Percentiles rank a stretch among this genome's conserved stretches.
Evolutionary conservation across 2,329 filamentous ascomycete genomes (phyloP).

Genomic region (Epichloe aotearoae): DNA sequence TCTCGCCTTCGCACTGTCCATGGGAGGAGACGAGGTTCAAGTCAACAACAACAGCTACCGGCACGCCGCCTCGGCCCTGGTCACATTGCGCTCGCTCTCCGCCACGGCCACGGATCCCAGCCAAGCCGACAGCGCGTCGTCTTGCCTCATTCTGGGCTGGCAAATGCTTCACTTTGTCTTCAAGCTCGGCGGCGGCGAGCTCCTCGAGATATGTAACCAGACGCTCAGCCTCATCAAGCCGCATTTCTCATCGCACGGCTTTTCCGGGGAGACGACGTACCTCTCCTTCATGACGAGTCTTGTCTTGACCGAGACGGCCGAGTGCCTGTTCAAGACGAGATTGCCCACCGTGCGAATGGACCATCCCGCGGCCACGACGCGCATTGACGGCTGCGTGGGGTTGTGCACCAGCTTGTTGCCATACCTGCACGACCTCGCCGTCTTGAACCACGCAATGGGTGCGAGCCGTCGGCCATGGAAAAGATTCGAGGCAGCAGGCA

Average conservation of each 20-base stretch:
- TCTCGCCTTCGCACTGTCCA: slow-evolving; percentile 9
- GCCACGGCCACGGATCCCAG: slow-evolving; percentile 1
- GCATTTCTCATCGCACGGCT: slow-evolving; percentile 3
- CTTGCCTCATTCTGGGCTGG: slow-evolving; percentile 11
- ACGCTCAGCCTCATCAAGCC: slow-evolving; percentile 11
- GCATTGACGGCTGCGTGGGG: slow-evolving; percentile 15
- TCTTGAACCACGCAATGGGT: slow-evolving; percentile 11
- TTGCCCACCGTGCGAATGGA: slow-evolving; percentile 12
- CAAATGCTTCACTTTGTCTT: slow-evolving; percentile 10
- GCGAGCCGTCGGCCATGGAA: not conserved
- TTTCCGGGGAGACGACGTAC: not conserved
- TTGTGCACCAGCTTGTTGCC: slow-evolving; percentile 13
- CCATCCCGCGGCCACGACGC: slow-evolving; percentile 1
- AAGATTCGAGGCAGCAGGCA: not conserved
- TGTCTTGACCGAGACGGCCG: slow-evolving; percentile 12
- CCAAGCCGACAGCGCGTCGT: slow-evolving; percentile 5
- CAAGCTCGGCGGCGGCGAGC: slow-evolving; percentile 7
- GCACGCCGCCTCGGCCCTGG: slow-evolving; percentile 10
- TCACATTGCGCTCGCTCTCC: slow-evolving; percentile 6
- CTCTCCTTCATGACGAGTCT: slow-evolving; percentile 10
- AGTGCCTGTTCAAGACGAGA: slow-evolving; percentile 12
- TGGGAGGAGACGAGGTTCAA: not conserved
- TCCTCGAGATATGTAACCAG: slow-evolving; percentile 8
- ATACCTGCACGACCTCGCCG: slow-evolving; percentile 13
- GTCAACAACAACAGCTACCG: slow-evolving; percentile 5